Conservation (phyloP, 805 yeast species). For the Saturnispora galanensis region DNA sequence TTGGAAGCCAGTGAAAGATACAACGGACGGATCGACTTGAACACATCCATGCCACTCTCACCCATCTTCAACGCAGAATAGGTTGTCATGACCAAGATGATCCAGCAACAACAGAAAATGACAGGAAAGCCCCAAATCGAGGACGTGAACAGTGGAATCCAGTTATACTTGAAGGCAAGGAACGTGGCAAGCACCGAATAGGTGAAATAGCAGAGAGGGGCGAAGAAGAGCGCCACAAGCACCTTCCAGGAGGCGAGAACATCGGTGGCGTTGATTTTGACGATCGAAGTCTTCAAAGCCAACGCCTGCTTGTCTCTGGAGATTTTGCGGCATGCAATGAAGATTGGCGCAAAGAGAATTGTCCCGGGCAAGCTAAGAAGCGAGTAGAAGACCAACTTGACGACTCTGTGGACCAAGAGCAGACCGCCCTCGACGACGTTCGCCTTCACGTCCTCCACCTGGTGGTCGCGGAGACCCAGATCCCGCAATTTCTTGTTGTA, state of each 20-base stretch:
- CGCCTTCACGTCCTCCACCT: slow-evolving; percentile 46
- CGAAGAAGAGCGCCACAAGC: slow-evolving; percentile 73
- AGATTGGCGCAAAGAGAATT: slow-evolving; percentile 79
- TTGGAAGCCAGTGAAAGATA: slow-evolving; percentile 44
- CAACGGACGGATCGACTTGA: slow-evolving; percentile 76
- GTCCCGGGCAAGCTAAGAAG: slow-evolving; percentile 78
- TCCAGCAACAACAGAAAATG: slow-evolving; percentile 44
- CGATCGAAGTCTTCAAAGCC: slow-evolving; percentile 80
- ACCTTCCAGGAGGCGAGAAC: slow-evolving; percentile 97
- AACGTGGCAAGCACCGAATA: slow-evolving; percentile 56
- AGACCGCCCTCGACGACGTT: slow-evolving; percentile 40
- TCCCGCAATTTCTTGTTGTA: slow-evolving; percentile 60
- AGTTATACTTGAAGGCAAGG: slow-evolving; percentile 15
- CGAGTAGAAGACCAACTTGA: slow-evolving; percentile 44
- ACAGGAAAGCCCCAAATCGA: slow-evolving; percentile 7
- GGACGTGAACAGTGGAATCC: slow-evolving; percentile 11
- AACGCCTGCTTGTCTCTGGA: slow-evolving; percentile 61
- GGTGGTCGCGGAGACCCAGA: slow-evolving; percentile 63
- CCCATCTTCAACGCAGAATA: slow-evolving; percentile 85
- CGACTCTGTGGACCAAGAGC: slow-evolving; percentile 46
- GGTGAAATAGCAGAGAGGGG: slow-evolving; percentile 72
- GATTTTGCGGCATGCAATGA: slow-evolving; percentile 60
- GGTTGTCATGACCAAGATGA: slow-evolving; percentile 61
- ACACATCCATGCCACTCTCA: slow-evolving; percentile 85
- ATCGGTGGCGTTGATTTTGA: slow-evolving; percentile 82